Evolutionary conservation across 106 monocot genomes (phyloP).

Genomic region (Acanthochlamys bracteata): DNA sequence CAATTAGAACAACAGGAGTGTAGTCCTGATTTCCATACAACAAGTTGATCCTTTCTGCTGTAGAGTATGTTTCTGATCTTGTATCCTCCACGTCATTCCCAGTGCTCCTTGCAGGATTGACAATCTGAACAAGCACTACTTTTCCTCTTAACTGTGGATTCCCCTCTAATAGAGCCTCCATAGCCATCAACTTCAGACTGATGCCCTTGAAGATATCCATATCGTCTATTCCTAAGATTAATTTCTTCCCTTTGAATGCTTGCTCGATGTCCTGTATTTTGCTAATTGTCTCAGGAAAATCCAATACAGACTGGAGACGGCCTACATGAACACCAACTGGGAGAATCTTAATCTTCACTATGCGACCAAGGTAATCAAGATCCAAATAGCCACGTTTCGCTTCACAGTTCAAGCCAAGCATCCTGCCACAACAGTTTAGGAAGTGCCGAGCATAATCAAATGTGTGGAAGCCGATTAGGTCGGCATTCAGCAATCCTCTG

Average conservation of each 20-base stretch:
- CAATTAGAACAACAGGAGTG: slow-evolving; percentile 24
- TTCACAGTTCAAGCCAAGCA: slow-evolving; percentile 73
- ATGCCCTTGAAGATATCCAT: slow-evolving; percentile 39
- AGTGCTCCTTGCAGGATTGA: slow-evolving; percentile 21
- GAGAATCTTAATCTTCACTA: slow-evolving; percentile 31
- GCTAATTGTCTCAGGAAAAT: slow-evolving; percentile 6
- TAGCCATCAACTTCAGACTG: slow-evolving; percentile 27
- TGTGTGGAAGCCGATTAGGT: slow-evolving; percentile 85
- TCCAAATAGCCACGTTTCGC: slow-evolving; percentile 75
- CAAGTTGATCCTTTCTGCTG: slow-evolving; percentile 11
- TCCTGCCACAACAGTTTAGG: slow-evolving; percentile 63
- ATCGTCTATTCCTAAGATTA: slow-evolving; percentile 34
- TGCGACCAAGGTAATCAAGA: slow-evolving; percentile 52
- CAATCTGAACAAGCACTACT: slow-evolving; percentile 32
- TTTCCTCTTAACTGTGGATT: slow-evolving; percentile 12
- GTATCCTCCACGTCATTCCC: slow-evolving; percentile 26
- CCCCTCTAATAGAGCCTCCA: slow-evolving; percentile 21
- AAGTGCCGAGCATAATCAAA: slow-evolving; percentile 91
- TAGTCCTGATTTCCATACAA: slow-evolving; percentile 9
- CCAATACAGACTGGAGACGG: slow-evolving; percentile 16
- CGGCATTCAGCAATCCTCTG: slow-evolving; percentile 62
- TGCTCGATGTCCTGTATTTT: slow-evolving; percentile 13
- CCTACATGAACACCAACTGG: slow-evolving; percentile 34
- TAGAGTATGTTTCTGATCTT: slow-evolving; percentile 16
- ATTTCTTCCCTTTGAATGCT: slow-evolving; percentile 21